These are phyloP conservation scores for Xylariaceae sp. DNA, from an alignment of 2,329 filamentous ascomycete genomes.

Conservation along the genomic window DNA sequence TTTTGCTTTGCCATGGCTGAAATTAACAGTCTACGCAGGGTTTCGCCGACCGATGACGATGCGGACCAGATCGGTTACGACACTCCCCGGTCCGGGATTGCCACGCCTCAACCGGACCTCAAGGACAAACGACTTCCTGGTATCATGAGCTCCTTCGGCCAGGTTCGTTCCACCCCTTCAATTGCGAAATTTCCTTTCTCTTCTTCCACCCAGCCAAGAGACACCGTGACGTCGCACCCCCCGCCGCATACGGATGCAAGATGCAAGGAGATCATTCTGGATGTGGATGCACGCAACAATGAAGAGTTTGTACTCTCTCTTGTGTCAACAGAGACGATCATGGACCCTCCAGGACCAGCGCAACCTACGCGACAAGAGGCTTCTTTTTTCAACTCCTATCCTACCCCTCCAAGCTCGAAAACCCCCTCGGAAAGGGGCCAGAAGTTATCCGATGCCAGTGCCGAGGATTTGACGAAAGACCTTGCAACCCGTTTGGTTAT, in stretches of 20 bases:
- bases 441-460: slow-evolving; percentile 39
- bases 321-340: slow-evolving; percentile 38
- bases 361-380: slow-evolving; percentile 28
- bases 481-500: slow-evolving; percentile 32
- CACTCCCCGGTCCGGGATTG: slow-evolving; percentile 83
- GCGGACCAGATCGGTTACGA: slow-evolving; percentile 76
- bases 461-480: slow-evolving; percentile 34
- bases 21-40: slow-evolving; percentile 52
- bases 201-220: slow-evolving; percentile 37
- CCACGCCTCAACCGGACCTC: slow-evolving; percentile 88
- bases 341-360: slow-evolving; percentile 31
- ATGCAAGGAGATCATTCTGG: slow-evolving; percentile 24
- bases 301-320: slow-evolving; percentile 28
- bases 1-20: slow-evolving; percentile 28
- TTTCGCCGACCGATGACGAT: slow-evolving; percentile 61
- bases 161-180: slow-evolving; percentile 92
- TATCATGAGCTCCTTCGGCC: slow-evolving; percentile 96
- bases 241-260: slow-evolving; percentile 34
- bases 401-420: slow-evolving; percentile 53
- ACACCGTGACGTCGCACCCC: slow-evolving; percentile 33
- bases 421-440: slow-evolving; percentile 41
- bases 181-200: slow-evolving; percentile 39
- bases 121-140: slow-evolving; percentile 92
- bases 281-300: slow-evolving; percentile 25
- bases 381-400: slow-evolving; percentile 43